phyloP scores from a whole-genome alignment of 345 rosid genomes.

The Brassica cretica region DNA sequence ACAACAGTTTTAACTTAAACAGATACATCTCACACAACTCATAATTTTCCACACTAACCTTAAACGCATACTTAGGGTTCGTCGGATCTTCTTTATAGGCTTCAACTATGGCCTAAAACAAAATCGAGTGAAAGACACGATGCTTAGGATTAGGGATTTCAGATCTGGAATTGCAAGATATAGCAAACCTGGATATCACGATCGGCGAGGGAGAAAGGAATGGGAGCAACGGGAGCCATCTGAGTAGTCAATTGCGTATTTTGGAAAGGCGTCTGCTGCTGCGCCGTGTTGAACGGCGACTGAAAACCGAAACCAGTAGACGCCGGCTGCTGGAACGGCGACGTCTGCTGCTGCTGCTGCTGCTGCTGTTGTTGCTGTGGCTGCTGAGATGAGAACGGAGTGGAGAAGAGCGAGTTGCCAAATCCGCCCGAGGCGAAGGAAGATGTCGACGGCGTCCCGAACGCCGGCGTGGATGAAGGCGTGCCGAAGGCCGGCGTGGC shows the following conservation, averaged over 20 bases:
- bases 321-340: slow-evolving; percentile 50
- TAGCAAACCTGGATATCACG: slow-evolving; percentile 79
- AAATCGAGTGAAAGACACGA: neutral
- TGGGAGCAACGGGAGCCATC: slow-evolving; percentile 96
- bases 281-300: slow-evolving; percentile 48
- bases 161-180: slow-evolving; percentile 15
- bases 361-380: slow-evolving; percentile 43
- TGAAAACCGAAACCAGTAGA: slow-evolving; percentile 45
- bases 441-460: slow-evolving; percentile 59
- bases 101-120: slow-evolving; percentile 75
- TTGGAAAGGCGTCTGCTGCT: slow-evolving; percentile 61
- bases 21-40: neutral
- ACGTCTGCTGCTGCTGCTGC: slow-evolving; percentile 50
- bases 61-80: slow-evolving; percentile 82
- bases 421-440: slow-evolving; percentile 61
- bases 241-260: slow-evolving; percentile 85
- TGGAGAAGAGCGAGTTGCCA: slow-evolving; percentile 67
- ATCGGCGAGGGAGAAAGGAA: slow-evolving; percentile 87
- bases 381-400: slow-evolving; percentile 73
- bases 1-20: neutral
- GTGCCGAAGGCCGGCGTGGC: slow-evolving; percentile 51
- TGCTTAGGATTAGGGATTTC: slow-evolving; percentile 2
- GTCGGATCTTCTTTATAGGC: slow-evolving; percentile 93
- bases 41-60: slow-evolving; percentile 47
- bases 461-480: slow-evolving; percentile 51